Base-by-base conservation (phyloP, 2,329 filamentous ascomycete genomes). In the Trichoderma gracile region DNA sequence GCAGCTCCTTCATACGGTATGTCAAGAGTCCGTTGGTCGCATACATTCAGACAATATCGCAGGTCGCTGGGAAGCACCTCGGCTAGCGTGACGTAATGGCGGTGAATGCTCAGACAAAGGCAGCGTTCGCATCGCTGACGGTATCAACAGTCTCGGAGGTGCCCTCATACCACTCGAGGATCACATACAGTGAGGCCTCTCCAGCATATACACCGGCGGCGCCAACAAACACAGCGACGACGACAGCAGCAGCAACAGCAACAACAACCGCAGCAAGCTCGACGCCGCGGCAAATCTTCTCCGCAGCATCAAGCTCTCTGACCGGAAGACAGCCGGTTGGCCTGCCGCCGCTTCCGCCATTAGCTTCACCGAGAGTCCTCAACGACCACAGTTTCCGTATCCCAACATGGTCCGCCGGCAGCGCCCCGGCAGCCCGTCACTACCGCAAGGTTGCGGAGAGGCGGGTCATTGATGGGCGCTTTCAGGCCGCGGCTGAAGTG, bases 1-100 rank as follows among this genome's bases (percentile, higher is more conserved):
- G 83, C 83, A 8, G 87, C 87, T n/a, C 88, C 88, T 46, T 90
- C 88, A 10, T 90, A 90, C 73, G 79, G 84, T 87, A 70, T 80
- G 83, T 78, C 43, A 5, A 55, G 3, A 30, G 1, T 9, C 15
- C 10, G 7, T 12, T 27, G 17, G 4, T 27, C 30, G 40, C 30
- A 33, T 33, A 3, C 30, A 21, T 21, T 2, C n/a, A 33, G 9
- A 33, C 12, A 15, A 33, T 5, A 21, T n/a, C 4, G 19, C 50
- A 33, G 10, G n/a, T 23, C 46, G 40, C 30, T 30, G 40, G 17
- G 38, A 27, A 45, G 45, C 17, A 33, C 30, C 5, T 33, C 12
- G 38, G 17, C 5, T 10, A 19, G 1, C 12, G 23, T 30, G 23
- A 25, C n/a, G 17, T n/a, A 43, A 15, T 25, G 46, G 33, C 15